phyloP scores from a whole-genome alignment of 1,284 basidiomycete species.

The Fomitiporia mediterranea region DNA sequence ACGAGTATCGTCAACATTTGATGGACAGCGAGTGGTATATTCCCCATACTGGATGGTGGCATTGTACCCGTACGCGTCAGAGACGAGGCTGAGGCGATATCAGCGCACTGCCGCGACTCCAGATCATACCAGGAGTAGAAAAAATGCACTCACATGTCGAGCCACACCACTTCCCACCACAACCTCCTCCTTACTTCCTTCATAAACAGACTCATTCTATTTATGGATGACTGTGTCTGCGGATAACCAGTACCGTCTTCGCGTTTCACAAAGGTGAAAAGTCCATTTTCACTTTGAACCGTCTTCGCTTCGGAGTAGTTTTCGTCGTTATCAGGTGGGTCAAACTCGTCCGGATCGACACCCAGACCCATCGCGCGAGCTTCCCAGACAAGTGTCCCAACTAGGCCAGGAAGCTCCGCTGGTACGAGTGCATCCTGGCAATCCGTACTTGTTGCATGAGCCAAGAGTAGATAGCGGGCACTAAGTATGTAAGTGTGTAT shows the following conservation, averaged over 20 bases:
- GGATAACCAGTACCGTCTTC: slow-evolving; percentile 3
- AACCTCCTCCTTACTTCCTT: slow-evolving; percentile 16
- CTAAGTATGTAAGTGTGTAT: slow-evolving; percentile 10
- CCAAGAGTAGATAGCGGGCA: slow-evolving; percentile 26
- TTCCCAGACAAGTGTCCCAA: slow-evolving; percentile 62
- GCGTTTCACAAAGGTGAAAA: background rate
- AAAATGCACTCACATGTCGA: slow-evolving; percentile 12
- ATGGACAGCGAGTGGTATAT: slow-evolving; percentile 5
- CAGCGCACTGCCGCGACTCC: background rate
- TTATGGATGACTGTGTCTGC: background rate
- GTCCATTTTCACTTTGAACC: background rate
- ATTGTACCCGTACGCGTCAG: slow-evolving; percentile 11
- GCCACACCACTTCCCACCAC: slow-evolving; percentile 15
- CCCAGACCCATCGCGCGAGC: slow-evolving; percentile 38
- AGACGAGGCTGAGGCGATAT: slow-evolving; percentile 4
- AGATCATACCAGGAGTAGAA: background rate
- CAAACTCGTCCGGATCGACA: slow-evolving; percentile 18
- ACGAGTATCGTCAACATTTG: slow-evolving; percentile 6
- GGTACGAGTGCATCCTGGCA: background rate
- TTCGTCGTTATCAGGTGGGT: background rate
- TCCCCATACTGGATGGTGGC: slow-evolving; percentile 8
- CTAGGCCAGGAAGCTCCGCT: slow-evolving; percentile 30
- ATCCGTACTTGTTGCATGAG: slow-evolving; percentile 29
- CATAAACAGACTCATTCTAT: slow-evolving; percentile 14
- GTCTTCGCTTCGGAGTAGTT: background rate